phyloP scores from a whole-genome alignment of 2,329 filamentous ascomycete species.

The Xylariaceae sp. region DNA sequence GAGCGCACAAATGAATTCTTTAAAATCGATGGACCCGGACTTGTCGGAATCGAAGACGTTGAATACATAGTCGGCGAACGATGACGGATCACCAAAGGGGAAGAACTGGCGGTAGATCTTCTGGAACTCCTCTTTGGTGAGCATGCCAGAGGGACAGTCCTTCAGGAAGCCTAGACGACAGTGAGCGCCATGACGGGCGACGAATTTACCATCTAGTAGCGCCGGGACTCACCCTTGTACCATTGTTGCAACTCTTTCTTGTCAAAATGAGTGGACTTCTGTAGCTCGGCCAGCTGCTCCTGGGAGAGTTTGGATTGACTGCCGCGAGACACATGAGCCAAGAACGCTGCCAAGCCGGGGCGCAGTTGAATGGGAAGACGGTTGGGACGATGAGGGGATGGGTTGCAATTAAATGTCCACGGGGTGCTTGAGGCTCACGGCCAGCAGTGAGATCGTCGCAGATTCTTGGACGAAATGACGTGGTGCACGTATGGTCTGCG shows the following conservation, averaged over 20 bases:
- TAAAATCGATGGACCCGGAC: conserved; percentile 97
- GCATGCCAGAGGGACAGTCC: conserved; percentile 94
- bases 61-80: conserved; percentile 98
- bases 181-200: conserved; percentile 7
- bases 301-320: conserved; percentile 99
- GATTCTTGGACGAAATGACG: too few species aligned
- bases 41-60: conserved; percentile 98
- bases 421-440: background rate
- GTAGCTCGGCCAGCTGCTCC: conserved; percentile 90
- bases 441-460: too few species aligned
- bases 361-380: too few species aligned
- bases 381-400: too few species aligned
- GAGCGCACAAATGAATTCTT: conserved; percentile 97
- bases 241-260: conserved; percentile 99
- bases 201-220: background rate
- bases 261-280: conserved; percentile 97
- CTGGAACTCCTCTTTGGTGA: conserved; percentile 98
- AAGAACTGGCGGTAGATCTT: conserved; percentile 99
- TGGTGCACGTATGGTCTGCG: conserved; percentile 1
- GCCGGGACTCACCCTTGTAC: conserved; percentile 80
- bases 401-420: background rate
- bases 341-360: background rate
- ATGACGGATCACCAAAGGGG: conserved; percentile 94
- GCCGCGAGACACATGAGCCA: conserved; percentile 9
- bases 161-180: conserved; percentile 80